These are phyloP conservation scores for Talaromyces amestolkiae DNA, from an alignment of 2,329 filamentous ascomycete species.

Conservation along the genomic window DNA sequence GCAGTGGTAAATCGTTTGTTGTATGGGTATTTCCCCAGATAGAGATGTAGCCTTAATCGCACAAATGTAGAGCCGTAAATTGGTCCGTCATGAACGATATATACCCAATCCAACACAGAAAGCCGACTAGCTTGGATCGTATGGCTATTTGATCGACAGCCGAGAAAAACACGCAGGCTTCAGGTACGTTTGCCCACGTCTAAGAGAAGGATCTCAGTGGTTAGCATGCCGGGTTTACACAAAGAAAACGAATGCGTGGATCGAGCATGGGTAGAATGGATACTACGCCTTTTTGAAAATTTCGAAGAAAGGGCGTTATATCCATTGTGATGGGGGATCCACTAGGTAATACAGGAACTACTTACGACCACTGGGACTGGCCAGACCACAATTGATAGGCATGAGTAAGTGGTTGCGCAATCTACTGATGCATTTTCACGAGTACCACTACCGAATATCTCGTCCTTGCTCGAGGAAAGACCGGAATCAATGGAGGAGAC, in stretches of 20 bases:
- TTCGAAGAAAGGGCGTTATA: not conserved
- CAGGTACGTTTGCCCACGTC: constrained; percentile 1
- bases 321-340: constrained; percentile 2
- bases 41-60: not conserved
- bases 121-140: not conserved
- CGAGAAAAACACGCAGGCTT: not conserved
- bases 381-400: not conserved
- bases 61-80: not conserved
- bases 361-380: not conserved
- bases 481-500: not conserved
- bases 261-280: constrained; percentile 3
- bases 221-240: constrained; percentile 2
- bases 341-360: not conserved
- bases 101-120: not conserved
- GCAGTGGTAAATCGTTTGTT: not conserved
- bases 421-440: not conserved
- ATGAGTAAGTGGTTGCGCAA: constrained; percentile 5
- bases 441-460: not conserved
- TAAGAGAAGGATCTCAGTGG: not conserved
- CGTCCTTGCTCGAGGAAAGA: not conserved
- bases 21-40: not conserved
- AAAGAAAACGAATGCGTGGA: not conserved
- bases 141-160: constrained; percentile 4
- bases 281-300: not conserved
- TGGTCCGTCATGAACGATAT: constrained; percentile 5